Evolutionary conservation across 1,139 yeast genomes (phyloP), one percentile per base, ranked within the genome.

Genomic region (Blastobotrys proliferans): DNA sequence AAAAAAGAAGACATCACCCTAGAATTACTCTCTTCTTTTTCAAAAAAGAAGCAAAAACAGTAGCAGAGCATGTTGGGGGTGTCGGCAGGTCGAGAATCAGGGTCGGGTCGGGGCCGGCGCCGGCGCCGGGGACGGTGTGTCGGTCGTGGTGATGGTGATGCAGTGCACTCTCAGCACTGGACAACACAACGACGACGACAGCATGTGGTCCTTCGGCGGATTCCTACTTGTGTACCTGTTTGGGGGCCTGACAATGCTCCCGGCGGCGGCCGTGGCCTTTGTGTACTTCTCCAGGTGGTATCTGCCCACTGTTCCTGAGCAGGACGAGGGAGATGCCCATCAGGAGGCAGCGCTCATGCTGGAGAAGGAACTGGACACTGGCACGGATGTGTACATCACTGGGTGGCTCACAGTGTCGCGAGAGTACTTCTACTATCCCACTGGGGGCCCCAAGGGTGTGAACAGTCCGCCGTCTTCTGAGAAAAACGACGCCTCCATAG

Each of bases 331-430:
- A 18, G 24, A n/a, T 3, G 35, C 26, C 30, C 35, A 38, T 16
- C 40, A 37, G 14, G 39, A 37, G n/a, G 13, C 27, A 9, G 29
- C 22, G n/a, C 31, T 43, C 11, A 18, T 41, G 18, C 35, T 49
- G 26, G 81, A 82, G 48, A 90, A 84, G 51, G 63, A 65, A 14
- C 65, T 68, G 35, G 71, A 72, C 21, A 63, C 77, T 1, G 94
- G 94, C 2, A 76, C 83, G 5, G 78, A 79, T 28, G 74, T 87
- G 0, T 76, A 70, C 53, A 79, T 76, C 57, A 66, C 78, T 10
- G 96, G 95, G 1, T 87, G 95, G 94, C 64, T 90, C 3, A 78
- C 83, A 3, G 87, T 88, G 8, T 85, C 96, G 0, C 79, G 79
- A 48, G 92, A 84, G 53, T 86, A 83, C 53, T 76, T 76, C 48